phyloP scores from a whole-genome alignment of 768 basidiomycete species.

The Sarcomyxa edulis region DNA sequence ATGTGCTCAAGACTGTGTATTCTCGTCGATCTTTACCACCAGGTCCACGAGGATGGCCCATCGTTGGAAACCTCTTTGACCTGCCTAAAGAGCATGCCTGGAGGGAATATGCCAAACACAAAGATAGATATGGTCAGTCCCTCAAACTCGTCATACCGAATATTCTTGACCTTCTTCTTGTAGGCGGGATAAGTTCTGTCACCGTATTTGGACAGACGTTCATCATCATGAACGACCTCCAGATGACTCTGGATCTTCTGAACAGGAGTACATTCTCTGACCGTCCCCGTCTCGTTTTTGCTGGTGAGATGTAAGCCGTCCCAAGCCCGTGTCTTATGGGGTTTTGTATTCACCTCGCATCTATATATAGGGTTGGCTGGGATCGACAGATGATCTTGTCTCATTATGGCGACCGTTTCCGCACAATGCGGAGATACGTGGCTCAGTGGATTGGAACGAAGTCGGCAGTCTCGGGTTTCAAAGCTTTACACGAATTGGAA shows the following conservation, averaged over 20 bases:
- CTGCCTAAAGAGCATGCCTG: slow-evolving; percentile 19
- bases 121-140: slow-evolving; percentile 40
- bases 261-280: slow-evolving; percentile 30
- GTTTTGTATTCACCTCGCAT: too few relatives aligned
- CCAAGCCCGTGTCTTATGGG: too few relatives aligned
- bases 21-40: slow-evolving; percentile 21
- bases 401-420: slow-evolving; percentile 30
- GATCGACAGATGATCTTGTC: slow-evolving; percentile 20
- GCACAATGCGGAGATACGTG: slow-evolving; percentile 35
- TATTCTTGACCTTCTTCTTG: not conserved
- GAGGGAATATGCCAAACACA: slow-evolving; percentile 24
- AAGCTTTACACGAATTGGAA: slow-evolving; percentile 32
- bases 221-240: slow-evolving; percentile 20
- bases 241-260: slow-evolving; percentile 27
- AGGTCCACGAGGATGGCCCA: slow-evolving; percentile 17
- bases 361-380: slow-evolving; percentile 16
- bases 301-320: slow-evolving; percentile 28
- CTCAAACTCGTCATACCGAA: too few relatives aligned
- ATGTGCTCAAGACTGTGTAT: too few relatives aligned
- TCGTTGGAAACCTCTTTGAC: slow-evolving; percentile 20
- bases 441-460: slow-evolving; percentile 36
- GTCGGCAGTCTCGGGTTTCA: slow-evolving; percentile 26
- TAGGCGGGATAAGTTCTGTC: slow-evolving; percentile 22
- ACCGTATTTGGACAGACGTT: slow-evolving; percentile 20
- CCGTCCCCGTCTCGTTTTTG: slow-evolving; percentile 28